phyloP scores from a whole-genome alignment of 2,329 filamentous ascomycete species.

The Clonostachys rhizophaga region DNA sequence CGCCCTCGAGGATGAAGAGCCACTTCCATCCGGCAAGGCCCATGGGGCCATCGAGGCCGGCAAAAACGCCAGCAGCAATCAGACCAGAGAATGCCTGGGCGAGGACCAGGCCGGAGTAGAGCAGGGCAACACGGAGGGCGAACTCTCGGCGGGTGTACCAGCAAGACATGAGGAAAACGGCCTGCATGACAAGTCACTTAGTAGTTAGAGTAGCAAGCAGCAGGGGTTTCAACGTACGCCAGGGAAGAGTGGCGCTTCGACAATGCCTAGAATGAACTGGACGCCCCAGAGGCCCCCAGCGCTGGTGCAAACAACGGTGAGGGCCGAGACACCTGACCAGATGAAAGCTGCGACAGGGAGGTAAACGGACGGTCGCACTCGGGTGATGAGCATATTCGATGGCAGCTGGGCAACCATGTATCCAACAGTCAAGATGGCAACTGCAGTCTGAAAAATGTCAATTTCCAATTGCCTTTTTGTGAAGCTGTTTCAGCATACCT shows the following conservation, averaged over 20 bases:
- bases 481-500: neutral
- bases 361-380: constrained; percentile 43
- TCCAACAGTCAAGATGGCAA: constrained; percentile 3
- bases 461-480: neutral
- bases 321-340: constrained; percentile 31
- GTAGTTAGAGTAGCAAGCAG: neutral
- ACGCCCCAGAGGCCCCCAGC: constrained; percentile 39
- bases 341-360: constrained; percentile 42
- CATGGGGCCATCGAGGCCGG: constrained; percentile 47
- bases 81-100: constrained; percentile 63
- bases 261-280: constrained; percentile 40
- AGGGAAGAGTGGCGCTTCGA: constrained; percentile 47
- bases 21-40: constrained; percentile 56
- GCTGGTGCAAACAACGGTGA: constrained; percentile 41
- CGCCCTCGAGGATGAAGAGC: constrained; percentile 66
- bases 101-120: constrained; percentile 51
- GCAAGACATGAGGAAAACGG: constrained; percentile 46
- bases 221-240: constrained; percentile 14
- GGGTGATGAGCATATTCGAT: constrained; percentile 43
- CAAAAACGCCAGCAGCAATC: constrained; percentile 54
- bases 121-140: constrained; percentile 52
- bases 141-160: constrained; percentile 52
- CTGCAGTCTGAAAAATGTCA: neutral
- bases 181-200: neutral
- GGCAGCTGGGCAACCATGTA: constrained; percentile 32